Evolutionary conservation across 441 rosid species (phyloP).

Genomic region (Aquilaria agallochum): DNA sequence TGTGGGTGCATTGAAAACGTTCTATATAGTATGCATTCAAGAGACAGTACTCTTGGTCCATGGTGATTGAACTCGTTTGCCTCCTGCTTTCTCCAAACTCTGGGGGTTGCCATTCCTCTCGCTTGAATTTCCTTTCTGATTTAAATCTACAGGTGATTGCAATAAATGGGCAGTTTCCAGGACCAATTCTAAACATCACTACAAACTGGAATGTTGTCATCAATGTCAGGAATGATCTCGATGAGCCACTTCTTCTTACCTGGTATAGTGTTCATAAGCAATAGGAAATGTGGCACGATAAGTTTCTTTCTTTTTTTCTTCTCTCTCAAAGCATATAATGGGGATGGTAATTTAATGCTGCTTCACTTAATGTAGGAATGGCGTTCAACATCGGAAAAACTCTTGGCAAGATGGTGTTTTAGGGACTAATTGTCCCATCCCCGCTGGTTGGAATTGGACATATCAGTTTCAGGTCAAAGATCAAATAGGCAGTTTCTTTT

Average conservation of each 20-base stretch:
- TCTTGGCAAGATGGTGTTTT: constrained; percentile 95
- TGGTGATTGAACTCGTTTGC: no score
- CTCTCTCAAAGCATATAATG: neutral
- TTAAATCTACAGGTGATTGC: constrained; percentile 60
- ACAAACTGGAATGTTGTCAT: constrained; percentile 85
- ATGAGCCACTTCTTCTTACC: constrained; percentile 79
- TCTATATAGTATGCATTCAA: no score
- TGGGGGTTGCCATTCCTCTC: no score
- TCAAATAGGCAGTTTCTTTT: constrained; percentile 93
- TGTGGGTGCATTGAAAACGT: no score
- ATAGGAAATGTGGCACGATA: neutral
- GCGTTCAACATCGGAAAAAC: constrained; percentile 76
- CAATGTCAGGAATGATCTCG: constrained; percentile 79
- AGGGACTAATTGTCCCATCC: constrained; percentile 93
- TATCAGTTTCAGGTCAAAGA: constrained; percentile 92
- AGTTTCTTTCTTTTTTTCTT: neutral
- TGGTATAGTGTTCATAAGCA: constrained; percentile 41
- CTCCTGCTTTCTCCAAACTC: no score
- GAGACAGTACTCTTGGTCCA: no score
- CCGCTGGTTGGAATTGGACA: constrained; percentile 96
- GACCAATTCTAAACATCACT: constrained; percentile 75
- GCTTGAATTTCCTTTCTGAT: no score
- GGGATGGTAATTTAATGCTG: constrained; percentile 4
- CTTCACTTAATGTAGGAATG: constrained; percentile 50
- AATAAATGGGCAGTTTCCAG: constrained; percentile 77